phyloP scores from a whole-genome alignment of 768 basidiomycete species.

The Boletellus emodensis region DNA sequence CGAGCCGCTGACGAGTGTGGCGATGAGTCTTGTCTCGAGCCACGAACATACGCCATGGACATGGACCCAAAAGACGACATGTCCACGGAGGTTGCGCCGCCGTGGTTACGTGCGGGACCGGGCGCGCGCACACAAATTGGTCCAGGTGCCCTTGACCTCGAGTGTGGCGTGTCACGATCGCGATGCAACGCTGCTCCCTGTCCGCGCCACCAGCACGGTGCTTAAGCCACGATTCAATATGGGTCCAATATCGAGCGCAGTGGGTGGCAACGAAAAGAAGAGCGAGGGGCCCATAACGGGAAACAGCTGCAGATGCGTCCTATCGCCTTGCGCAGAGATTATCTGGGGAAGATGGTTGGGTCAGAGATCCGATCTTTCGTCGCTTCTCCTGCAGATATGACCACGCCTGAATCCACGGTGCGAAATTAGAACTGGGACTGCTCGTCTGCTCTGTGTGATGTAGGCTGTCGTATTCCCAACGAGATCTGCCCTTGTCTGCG shows the following conservation, averaged over 20 bases:
- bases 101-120: slow-evolving; percentile 15
- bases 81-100: slow-evolving; percentile 19
- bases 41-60: slow-evolving; percentile 7
- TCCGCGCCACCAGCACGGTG: slow-evolving; percentile 15
- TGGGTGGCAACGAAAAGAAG: no score
- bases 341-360: slow-evolving; percentile 1
- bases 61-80: not conserved
- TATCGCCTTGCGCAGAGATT: not conserved
- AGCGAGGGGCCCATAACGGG: not conserved
- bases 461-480: not conserved
- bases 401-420: not conserved
- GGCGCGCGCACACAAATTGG: slow-evolving; percentile 5
- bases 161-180: slow-evolving; percentile 8
- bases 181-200: not conserved
- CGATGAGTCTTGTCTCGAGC: not conserved
- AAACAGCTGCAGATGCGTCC: not conserved
- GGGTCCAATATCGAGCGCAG: not conserved
- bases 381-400: slow-evolving; percentile 6
- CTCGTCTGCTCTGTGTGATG: not conserved
- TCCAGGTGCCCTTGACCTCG: not conserved
- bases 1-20: slow-evolving; percentile 19
- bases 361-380: slow-evolving; percentile 6
- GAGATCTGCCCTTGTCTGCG: not conserved
- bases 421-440: not conserved
- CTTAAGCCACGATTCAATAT: slow-evolving; percentile 1